Evolutionary conservation across 805 yeast species (phyloP).

Genomic region (Yarrowia sp.): DNA sequence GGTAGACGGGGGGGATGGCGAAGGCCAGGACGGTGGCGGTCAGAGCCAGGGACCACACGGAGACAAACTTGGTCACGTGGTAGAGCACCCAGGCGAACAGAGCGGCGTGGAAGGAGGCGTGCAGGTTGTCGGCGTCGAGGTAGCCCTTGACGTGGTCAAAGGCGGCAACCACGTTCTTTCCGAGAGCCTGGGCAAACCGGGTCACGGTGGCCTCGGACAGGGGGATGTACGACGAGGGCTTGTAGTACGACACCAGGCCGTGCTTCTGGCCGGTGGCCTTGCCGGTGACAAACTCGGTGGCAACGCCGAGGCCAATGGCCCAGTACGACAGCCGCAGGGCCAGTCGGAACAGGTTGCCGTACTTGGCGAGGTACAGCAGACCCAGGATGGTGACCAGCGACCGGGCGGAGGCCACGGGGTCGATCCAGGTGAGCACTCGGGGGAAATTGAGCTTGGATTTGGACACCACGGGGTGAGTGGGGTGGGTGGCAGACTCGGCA

Average conservation of each 20-base stretch:
- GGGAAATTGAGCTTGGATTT: constrained; percentile 44
- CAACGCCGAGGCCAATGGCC: constrained; percentile 67
- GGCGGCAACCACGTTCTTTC: constrained; percentile 43
- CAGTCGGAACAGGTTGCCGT: constrained; percentile 47
- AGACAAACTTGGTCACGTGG: constrained; percentile 76
- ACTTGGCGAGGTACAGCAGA: constrained; percentile 55
- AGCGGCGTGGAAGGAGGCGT: constrained; percentile 75
- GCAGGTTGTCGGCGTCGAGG: constrained; percentile 71
- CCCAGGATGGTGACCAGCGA: constrained; percentile 61
- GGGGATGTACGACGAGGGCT: constrained; percentile 63
- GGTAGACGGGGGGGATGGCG: constrained; percentile 77
- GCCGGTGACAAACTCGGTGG: constrained; percentile 79
- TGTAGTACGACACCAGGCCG: constrained; percentile 80
- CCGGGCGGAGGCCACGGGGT: constrained; percentile 78
- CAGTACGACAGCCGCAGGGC: constrained; percentile 57
- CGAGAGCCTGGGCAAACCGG: constrained; percentile 53
- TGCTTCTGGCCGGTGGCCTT: constrained; percentile 65
- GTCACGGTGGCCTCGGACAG: constrained; percentile 52
- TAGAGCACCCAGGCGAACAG: constrained; percentile 67
- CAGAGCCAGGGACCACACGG: constrained; percentile 71
- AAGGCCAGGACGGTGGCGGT: constrained; percentile 67
- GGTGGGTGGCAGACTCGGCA: constrained; percentile 15
- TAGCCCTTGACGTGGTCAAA: constrained; percentile 48
- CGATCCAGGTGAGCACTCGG: constrained; percentile 70
- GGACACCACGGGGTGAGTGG: constrained; percentile 21